Evolutionary conservation across 345 rosid genomes (phyloP), one percentile per base, ranked within the genome.

Genomic region (Populus deltoides): DNA sequence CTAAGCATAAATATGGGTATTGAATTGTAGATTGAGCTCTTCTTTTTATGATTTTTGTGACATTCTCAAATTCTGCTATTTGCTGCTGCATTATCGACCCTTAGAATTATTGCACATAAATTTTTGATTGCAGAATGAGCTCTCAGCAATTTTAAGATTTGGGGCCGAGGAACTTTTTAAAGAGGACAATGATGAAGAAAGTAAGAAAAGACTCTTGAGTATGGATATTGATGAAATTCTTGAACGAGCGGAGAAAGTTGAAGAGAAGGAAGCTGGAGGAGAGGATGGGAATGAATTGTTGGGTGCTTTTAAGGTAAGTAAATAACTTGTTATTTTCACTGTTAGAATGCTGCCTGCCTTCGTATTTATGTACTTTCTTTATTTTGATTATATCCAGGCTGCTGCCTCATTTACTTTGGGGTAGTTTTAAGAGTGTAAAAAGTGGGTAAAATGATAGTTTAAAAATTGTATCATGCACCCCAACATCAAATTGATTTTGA

Each of bases 151-250:
- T 81, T 86, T 97, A 76, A 92, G 99, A 86, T 97, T 97, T 84
- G 99, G 98, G 65, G 98, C 99, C 2, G 99, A 97, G 89, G 99
- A 97, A 68, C 92, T 97, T 77, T 94, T 94, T 80, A 97, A 97
- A 87, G 99, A 94, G 76, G 98, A 97, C 31, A 92, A 88, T 82
- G 99, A 97, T 72, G 99, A 97, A 85, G 98, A 97, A 88, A 92
- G 93, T 87, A 97, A 97, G 85, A 97, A 87, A 73, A 88, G 92
- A 85, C 86, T 97, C 53, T 86, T 94, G 73, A 85, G 94, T 78
- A 89, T 97, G 98, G 99, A 97, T 81, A 97, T 97, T 74, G 98
- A 97, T 82, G 98, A 97, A 87, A 94, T 97, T 72, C 92, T 97
- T 79, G 97, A 97, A 88, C 87, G 99, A 82, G 99, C 98, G 22